These are phyloP conservation scores for Mycosarcoma maydis DNA, from an alignment of 1,284 basidiomycete genomes.

Conservation along the genomic window DNA sequence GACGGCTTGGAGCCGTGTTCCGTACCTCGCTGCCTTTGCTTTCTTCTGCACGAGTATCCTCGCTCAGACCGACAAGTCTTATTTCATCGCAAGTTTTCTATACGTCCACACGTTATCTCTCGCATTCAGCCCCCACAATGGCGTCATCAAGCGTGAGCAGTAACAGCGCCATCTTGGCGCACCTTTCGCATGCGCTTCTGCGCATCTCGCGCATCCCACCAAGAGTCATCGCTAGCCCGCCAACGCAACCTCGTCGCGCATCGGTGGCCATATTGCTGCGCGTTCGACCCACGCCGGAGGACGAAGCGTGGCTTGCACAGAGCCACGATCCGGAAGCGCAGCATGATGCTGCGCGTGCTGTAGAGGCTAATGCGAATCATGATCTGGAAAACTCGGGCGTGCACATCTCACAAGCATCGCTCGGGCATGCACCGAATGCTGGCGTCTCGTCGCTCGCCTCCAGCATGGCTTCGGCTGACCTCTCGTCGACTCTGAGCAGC, in stretches of 20 bases:
- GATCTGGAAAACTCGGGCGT: slow-evolving; percentile 32
- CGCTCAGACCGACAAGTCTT: neutral
- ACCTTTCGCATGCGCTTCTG: slow-evolving; percentile 60
- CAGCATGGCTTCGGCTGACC: slow-evolving; percentile 14
- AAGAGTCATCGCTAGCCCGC: slow-evolving; percentile 60
- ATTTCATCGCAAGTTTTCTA: too few relatives aligned
- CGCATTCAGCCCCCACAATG: slow-evolving; percentile 12
- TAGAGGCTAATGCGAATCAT: slow-evolving; percentile 9
- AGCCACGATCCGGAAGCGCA: slow-evolving; percentile 47
- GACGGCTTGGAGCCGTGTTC: slow-evolving; percentile 31
- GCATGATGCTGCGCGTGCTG: neutral
- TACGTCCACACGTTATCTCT: neutral
- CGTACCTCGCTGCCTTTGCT: slow-evolving; percentile 16
- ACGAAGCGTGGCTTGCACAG: slow-evolving; percentile 59
- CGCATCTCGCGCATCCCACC: slow-evolving; percentile 61
- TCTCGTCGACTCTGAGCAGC: slow-evolving; percentile 26
- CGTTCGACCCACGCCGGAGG: slow-evolving; percentile 56
- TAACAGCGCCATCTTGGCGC: slow-evolving; percentile 44
- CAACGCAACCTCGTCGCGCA: slow-evolving; percentile 64
- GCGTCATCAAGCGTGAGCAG: slow-evolving; percentile 30
- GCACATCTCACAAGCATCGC: slow-evolving; percentile 36
- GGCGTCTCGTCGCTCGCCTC: slow-evolving; percentile 18
- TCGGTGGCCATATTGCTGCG: slow-evolving; percentile 65
- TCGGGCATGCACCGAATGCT: slow-evolving; percentile 5
- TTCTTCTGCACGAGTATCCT: neutral